These are phyloP conservation scores for Cyclotella sp. DNA, from an alignment of 108 stramenopile genomes.

Conservation along the genomic window DNA sequence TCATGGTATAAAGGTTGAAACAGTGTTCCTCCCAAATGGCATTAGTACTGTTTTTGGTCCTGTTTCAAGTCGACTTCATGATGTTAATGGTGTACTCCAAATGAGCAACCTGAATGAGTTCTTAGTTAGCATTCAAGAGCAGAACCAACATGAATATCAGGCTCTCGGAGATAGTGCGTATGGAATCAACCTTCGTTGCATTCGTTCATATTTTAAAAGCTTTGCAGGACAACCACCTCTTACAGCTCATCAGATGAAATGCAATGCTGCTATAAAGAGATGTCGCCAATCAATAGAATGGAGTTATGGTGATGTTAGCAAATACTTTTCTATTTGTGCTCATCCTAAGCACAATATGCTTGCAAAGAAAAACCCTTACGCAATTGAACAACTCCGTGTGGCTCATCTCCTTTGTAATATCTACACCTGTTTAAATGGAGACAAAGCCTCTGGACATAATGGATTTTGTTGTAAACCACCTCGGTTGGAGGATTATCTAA, in stretches of 20 bases:
- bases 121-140: background rate
- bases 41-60: constrained; percentile 22
- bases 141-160: background rate
- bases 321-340: constrained; percentile 8
- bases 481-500: background rate
- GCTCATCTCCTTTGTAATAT: constrained; percentile 10
- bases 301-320: constrained; percentile 4
- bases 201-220: background rate
- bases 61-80: background rate
- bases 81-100: background rate
- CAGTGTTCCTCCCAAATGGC: too few species aligned
- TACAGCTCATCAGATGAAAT: background rate
- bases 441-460: background rate
- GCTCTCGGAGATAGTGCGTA: constrained; percentile 4
- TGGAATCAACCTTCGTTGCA: background rate
- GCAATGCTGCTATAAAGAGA: constrained; percentile 11
- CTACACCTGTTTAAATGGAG: constrained; percentile 30
- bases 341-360: background rate
- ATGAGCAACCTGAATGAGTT: background rate
- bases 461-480: constrained; percentile 6
- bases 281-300: constrained; percentile 2
- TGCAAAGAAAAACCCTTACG: constrained; percentile 15
- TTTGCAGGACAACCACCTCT: background rate
- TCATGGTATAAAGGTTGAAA: too few species aligned
- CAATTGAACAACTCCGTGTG: constrained; percentile 24